These are phyloP conservation scores for Withania somnifera DNA, from an alignment of 305 asterid species.

Conservation along the genomic window DNA sequence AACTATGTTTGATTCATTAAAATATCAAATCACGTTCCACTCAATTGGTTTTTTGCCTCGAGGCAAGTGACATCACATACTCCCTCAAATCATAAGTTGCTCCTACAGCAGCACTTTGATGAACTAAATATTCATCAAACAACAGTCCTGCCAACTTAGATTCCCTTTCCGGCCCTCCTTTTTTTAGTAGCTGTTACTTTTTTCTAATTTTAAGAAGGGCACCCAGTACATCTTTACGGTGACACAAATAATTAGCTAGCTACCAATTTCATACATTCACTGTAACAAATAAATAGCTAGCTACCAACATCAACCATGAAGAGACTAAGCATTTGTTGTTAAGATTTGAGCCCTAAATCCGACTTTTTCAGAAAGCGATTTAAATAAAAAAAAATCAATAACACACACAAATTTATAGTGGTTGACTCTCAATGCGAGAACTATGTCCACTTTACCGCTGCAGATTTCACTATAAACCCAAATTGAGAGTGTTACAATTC, in stretches of 20 bases:
- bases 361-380: too few species aligned
- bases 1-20: neutral
- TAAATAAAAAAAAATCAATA: too few species aligned
- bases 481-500: too few species aligned
- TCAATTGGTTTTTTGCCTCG: neutral
- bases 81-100: neutral
- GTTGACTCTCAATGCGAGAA: too few species aligned
- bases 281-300: neutral
- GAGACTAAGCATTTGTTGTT: neutral
- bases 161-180: neutral
- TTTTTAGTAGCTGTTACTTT: neutral
- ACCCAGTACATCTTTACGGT: neutral
- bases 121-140: neutral
- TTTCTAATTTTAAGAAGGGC: neutral
- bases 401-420: too few species aligned
- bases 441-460: too few species aligned
- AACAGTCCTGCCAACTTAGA: neutral
- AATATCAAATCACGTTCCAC: neutral
- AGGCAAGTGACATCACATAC: neutral
- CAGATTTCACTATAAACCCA: too few species aligned
- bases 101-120: neutral
- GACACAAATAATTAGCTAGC: neutral
- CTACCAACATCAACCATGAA: neutral
- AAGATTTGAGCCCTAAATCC: too few species aligned
- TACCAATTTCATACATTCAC: neutral